Evolutionary conservation across 2,329 filamentous ascomycete species (phyloP).

Genomic region (Colletotrichum camelliae): DNA sequence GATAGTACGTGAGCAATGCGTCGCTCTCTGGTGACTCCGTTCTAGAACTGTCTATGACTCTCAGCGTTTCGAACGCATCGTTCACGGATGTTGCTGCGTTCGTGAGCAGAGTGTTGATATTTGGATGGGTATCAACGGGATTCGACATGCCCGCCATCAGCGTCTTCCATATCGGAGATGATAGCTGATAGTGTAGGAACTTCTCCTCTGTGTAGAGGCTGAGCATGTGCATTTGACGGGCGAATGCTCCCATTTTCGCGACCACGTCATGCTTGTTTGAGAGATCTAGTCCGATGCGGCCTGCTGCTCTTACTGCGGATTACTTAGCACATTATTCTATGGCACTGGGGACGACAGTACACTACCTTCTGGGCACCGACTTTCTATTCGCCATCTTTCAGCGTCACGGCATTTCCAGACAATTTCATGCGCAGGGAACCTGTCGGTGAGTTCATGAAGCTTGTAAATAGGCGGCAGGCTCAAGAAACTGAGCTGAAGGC

Average conservation of each 20-base stretch:
- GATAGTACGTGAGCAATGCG: not conserved
- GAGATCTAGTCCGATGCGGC: not conserved
- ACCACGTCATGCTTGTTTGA: not conserved
- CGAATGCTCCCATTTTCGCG: not conserved
- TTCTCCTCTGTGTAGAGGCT: not conserved
- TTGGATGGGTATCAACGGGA: too few species aligned
- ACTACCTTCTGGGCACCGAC: not conserved
- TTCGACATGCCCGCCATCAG: not conserved
- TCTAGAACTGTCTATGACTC: not conserved
- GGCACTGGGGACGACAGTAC: fast-evolving
- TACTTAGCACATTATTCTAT: fast-evolving
- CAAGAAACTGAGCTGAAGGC: not conserved
- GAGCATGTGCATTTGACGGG: not conserved
- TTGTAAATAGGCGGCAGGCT: not conserved
- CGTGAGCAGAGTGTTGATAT: fast-evolving
- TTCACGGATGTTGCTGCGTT: not conserved
- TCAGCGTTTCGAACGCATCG: not conserved
- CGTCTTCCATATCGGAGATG: not conserved
- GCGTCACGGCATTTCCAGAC: not conserved
- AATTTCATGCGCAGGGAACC: not conserved
- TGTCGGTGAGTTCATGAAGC: not conserved
- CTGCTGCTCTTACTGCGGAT: not conserved
- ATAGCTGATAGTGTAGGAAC: not conserved
- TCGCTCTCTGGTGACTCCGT: not conserved
- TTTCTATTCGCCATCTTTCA: not conserved